Base-by-base conservation (phyloP, 116 monocot genomes). In the Posidonia oceanica region DNA sequence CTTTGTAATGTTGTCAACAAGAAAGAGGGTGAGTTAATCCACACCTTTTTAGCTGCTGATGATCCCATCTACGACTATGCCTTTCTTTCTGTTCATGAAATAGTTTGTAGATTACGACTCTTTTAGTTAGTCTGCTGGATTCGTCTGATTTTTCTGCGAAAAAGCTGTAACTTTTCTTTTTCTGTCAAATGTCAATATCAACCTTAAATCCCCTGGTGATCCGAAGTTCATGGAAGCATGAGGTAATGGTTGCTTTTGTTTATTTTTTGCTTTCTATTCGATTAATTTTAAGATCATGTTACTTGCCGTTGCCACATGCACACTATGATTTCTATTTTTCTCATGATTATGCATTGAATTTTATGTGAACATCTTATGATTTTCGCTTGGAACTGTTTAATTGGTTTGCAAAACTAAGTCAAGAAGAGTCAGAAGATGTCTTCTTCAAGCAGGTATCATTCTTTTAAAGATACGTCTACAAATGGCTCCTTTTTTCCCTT, bases 341-440 rank as follows among this genome's bases (percentile, higher is more conserved):
- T 64, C 64, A 29, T 29, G 29, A 29, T 29, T 29, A 48, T 7
- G 4, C 7, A 2, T 48, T 48, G 48, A 48, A 7, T 48, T 48
- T 48, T 48, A 7, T 48, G 2, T 23, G 7, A 21, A 16, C 54
- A 56, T 39, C 29, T 57, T 57, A 29, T 53, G 37, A 4, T 69
- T 56, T 29, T 36, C 16, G 11, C 23, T 68, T 68, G 29, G 16
- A 14, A 68, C 44, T 53, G 36, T 68, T 10, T 8, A 39, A 39
- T 54, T 22, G 38, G 13, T 48, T 80, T 75, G 61, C 87, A 96
- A 91, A 96, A 64, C 68, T 96, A 71, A 91, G 69, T 73, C 68
- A 83, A 67, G 91, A 85, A 61, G 96, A 96, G 64, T 72, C 80
- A 8, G 87, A 96, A 75, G 96, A 91, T 86, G 85, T 87, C 36